Conservation (phyloP, 805 yeast species). For the Saccharomycopsis fermentans region DNA sequence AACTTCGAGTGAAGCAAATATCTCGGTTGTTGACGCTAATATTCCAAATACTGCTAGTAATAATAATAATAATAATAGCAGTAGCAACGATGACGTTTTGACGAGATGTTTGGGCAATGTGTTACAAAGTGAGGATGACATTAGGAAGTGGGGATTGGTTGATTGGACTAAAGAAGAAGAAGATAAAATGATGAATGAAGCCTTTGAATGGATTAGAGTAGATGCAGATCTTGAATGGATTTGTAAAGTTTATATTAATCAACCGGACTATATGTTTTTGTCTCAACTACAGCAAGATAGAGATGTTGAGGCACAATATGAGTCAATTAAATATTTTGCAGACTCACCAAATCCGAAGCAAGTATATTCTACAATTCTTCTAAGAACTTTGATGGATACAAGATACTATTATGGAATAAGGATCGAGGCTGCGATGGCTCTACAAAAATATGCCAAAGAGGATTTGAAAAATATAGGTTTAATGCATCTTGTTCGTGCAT, state of each 20-base stretch:
- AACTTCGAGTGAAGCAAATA: not conserved
- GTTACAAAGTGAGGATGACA: constrained; percentile 48
- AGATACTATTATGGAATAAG: constrained; percentile 86
- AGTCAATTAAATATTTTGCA: constrained; percentile 67
- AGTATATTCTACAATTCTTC: constrained; percentile 64
- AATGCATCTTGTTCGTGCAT: constrained; percentile 60
- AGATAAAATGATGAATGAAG: constrained; percentile 62
- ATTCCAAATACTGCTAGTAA: not conserved
- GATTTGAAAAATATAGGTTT: constrained; percentile 62
- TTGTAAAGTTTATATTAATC: constrained; percentile 66
- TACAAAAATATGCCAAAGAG: constrained; percentile 56
- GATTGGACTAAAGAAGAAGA: constrained; percentile 67
- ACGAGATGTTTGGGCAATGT: constrained; percentile 70
- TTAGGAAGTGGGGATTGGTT: constrained; percentile 58
- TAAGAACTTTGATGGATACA: constrained; percentile 72
- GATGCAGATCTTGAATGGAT: constrained; percentile 98
- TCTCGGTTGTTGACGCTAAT: not conserved
- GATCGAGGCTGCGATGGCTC: constrained; percentile 72
- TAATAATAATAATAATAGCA: constrained; percentile 15
- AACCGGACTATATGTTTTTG: constrained; percentile 90
- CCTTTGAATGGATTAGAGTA: constrained; percentile 96
- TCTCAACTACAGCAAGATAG: constrained; percentile 91
- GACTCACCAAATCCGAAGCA: constrained; percentile 45
- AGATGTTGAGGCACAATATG: constrained; percentile 92
- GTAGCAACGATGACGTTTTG: constrained; percentile 26